Evolutionary conservation across 2,329 filamentous ascomycete genomes (phyloP).

Genomic region (Allantophomopsis lycopodina): DNA sequence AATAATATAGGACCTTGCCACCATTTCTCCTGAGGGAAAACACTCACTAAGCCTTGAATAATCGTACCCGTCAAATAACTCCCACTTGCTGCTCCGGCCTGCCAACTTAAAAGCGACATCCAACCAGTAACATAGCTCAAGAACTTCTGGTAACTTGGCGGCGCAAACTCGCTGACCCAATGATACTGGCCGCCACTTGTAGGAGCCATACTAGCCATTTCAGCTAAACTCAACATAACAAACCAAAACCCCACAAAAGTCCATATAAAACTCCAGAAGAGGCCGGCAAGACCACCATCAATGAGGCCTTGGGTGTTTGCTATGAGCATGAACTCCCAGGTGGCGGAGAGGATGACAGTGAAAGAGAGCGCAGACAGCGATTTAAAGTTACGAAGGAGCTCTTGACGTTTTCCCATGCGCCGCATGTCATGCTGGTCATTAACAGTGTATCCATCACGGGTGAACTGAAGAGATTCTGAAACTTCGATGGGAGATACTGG

Average conservation of each 20-base stretch:
- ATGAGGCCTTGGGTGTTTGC: conserved; percentile 13
- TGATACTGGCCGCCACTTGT: conserved; percentile 37
- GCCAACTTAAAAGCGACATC: conserved; percentile 31
- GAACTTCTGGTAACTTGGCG: conserved; percentile 30
- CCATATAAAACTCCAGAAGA: conserved; percentile 24
- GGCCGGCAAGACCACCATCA: conserved; percentile 14
- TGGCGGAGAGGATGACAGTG: conserved; percentile 23
- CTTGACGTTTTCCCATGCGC: conserved; percentile 10
- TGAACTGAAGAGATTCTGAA: too few relatives aligned
- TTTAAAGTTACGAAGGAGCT: conserved; percentile 19
- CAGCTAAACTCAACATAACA: conserved; percentile 9
- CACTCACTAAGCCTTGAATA: conserved; percentile 24
- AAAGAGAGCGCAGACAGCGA: conserved; percentile 25
- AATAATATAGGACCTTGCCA: too few relatives aligned
- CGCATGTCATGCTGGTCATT: conserved; percentile 10
- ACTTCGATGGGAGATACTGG: too few relatives aligned
- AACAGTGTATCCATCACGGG: conserved; percentile 4
- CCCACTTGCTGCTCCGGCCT: conserved; percentile 24
- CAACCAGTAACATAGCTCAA: conserved; percentile 39
- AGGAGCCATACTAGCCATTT: conserved; percentile 12
- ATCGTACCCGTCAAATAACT: conserved; percentile 27
- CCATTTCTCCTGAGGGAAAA: too few relatives aligned
- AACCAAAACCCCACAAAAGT: conserved; percentile 14
- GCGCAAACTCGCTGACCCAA: conserved; percentile 39
- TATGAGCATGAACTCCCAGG: conserved; percentile 26